Evolutionary conservation across 345 rosid genomes (phyloP).

Genomic region (Populus deltoides): DNA sequence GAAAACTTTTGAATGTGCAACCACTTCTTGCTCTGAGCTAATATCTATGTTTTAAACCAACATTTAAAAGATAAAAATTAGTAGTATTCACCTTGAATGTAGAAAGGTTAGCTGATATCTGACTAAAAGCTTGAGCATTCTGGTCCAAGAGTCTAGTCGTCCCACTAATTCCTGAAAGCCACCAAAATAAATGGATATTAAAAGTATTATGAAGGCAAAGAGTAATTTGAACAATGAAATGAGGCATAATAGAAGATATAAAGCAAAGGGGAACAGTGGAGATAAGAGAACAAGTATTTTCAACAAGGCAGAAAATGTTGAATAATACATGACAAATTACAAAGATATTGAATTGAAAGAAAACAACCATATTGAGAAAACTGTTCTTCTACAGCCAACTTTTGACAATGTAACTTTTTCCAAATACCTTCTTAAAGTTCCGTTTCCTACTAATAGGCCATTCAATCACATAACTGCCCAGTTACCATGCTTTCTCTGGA

Average conservation of each 20-base stretch:
- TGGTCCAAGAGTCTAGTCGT: conserved; percentile 64
- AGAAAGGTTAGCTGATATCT: conserved; percentile 73
- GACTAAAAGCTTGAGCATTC: conserved; percentile 62
- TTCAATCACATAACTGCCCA: conserved; percentile 1
- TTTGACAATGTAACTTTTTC: not conserved
- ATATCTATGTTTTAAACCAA: not conserved
- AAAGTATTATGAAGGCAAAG: not conserved
- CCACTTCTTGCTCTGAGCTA: not conserved
- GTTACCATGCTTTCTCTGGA: not conserved
- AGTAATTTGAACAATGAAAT: not conserved
- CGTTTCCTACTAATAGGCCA: not conserved
- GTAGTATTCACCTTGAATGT: conserved; percentile 51
- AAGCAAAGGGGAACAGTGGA: not conserved
- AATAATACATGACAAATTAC: not conserved
- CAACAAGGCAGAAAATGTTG: not conserved
- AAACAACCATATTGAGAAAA: not conserved
- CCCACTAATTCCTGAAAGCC: conserved; percentile 60
- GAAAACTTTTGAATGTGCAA: not conserved
- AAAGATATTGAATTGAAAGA: not conserved
- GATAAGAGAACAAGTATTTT: not conserved
- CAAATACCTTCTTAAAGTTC: not conserved
- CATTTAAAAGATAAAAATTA: not conserved
- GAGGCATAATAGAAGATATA: not conserved
- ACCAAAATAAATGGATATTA: conserved; percentile 16
- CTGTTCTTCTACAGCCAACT: not conserved